These are phyloP conservation scores for Ophiostoma sp. DNA, from an alignment of 2,329 filamentous ascomycete species.

Conservation along the genomic window DNA sequence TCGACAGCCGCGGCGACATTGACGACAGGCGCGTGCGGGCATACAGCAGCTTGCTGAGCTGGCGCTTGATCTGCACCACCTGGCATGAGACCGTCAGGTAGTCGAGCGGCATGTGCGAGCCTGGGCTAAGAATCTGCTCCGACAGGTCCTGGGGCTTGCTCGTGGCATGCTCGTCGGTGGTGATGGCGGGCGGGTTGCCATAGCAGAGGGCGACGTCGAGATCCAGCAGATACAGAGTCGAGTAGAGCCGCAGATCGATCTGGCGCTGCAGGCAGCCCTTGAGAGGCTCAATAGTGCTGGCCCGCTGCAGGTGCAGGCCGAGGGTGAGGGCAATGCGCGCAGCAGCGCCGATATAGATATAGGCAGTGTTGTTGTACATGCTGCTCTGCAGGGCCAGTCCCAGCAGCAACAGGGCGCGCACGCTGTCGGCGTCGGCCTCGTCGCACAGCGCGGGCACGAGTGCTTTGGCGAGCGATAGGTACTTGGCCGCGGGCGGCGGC, in stretches of 20 bases:
- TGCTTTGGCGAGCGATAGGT: constrained; percentile 30
- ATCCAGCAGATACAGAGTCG: constrained; percentile 31
- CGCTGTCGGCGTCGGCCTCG: constrained; percentile 30
- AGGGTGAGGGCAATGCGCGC: constrained; percentile 31
- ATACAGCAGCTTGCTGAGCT: constrained; percentile 27
- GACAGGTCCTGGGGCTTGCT: constrained; percentile 25
- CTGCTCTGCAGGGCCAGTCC: constrained; percentile 29
- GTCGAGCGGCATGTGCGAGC: constrained; percentile 31
- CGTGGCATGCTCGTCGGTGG: constrained; percentile 26
- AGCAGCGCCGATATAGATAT: constrained; percentile 31
- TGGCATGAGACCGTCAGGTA: constrained; percentile 30
- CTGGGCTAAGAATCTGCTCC: constrained; percentile 31
- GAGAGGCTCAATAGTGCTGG: constrained; percentile 23
- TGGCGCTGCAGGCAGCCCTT: constrained; percentile 30
- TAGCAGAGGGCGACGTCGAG: constrained; percentile 30
- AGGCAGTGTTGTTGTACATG: constrained; percentile 30
- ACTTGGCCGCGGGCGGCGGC: constrained; percentile 26
- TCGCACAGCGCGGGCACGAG: constrained; percentile 30
- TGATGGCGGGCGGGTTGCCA: constrained; percentile 30
- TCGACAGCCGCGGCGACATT: constrained; percentile 17
- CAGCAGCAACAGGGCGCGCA: constrained; percentile 31
- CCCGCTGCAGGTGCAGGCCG: constrained; percentile 29
- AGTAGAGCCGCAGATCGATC: constrained; percentile 30
- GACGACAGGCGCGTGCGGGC: background rate
- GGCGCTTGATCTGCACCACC: constrained; percentile 29